These are phyloP conservation scores for Warburgia ugandensis DNA, from an alignment of 164 flowering plant species.

Conservation along the genomic window DNA sequence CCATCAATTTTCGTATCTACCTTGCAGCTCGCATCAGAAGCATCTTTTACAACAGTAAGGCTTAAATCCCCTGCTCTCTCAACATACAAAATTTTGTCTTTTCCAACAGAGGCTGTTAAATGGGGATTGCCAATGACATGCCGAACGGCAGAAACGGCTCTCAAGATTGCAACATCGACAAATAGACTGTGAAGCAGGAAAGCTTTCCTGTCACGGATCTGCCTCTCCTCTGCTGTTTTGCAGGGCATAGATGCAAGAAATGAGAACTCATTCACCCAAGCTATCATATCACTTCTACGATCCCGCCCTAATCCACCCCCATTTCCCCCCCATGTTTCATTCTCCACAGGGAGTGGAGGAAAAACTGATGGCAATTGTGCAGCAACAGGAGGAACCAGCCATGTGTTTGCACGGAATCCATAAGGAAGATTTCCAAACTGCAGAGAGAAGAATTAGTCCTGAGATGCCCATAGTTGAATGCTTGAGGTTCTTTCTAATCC, in stretches of 20 bases:
- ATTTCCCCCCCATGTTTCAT: slow-evolving; percentile 90
- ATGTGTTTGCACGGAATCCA: slow-evolving; percentile 97
- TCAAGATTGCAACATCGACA: slow-evolving; percentile 90
- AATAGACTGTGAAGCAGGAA: slow-evolving; percentile 92
- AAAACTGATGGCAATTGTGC: slow-evolving; percentile 58
- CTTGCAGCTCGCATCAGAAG: slow-evolving; percentile 70
- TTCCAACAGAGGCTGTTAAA: slow-evolving; percentile 12
- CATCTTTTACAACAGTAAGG: slow-evolving; percentile 60
- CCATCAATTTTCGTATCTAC: slow-evolving; percentile 95
- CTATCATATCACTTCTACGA: slow-evolving; percentile 63
- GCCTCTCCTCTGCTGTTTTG: slow-evolving; percentile 90
- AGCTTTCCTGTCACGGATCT: slow-evolving; percentile 83
- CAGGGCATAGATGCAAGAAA: slow-evolving; percentile 90
- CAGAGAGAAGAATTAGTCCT: slow-evolving; percentile 7
- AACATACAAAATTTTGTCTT: slow-evolving; percentile 22
- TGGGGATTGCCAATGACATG: slow-evolving; percentile 42
- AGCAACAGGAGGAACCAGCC: slow-evolving; percentile 90
- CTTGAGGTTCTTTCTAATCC: no score
- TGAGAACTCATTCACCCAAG: slow-evolving; percentile 76
- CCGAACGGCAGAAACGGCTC: slow-evolving; percentile 57
- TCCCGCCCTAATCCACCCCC: slow-evolving; percentile 96
- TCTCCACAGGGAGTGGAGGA: slow-evolving; percentile 85
- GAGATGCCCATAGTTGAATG: not conserved
- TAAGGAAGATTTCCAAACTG: slow-evolving; percentile 99
- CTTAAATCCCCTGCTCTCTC: slow-evolving; percentile 75